A percentile compares a stretch with the other conserved stretches of the same genome.
Evolutionary conservation across 2,329 filamentous ascomycete species (phyloP).

Genomic region (Fusarium sp.): DNA sequence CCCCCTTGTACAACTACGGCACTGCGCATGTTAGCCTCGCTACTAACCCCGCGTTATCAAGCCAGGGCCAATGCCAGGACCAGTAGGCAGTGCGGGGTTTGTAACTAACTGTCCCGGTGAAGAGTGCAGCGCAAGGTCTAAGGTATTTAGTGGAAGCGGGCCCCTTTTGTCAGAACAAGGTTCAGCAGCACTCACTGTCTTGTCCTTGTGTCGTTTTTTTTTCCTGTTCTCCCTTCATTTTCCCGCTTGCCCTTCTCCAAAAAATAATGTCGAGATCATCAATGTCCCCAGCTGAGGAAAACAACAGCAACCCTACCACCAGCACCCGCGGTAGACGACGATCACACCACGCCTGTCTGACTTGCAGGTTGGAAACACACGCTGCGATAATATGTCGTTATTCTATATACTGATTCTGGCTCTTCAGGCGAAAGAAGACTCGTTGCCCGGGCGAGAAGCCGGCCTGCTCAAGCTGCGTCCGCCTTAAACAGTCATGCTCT

Average conservation of each 20-base stretch:
- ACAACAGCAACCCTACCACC: slow-evolving; percentile 30
- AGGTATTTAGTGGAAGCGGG: slow-evolving; percentile 46
- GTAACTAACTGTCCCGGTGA: slow-evolving; percentile 16
- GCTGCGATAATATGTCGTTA: not conserved
- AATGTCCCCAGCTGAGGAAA: slow-evolving; percentile 56
- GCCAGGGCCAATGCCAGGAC: slow-evolving; percentile 5
- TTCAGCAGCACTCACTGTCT: slow-evolving; percentile 14
- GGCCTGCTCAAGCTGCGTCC: slow-evolving; percentile 65
- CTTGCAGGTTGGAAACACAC: slow-evolving; percentile 60
- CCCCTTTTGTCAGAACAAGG: slow-evolving; percentile 38
- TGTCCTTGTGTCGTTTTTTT: slow-evolving; percentile 3
- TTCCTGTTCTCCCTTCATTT: not conserved
- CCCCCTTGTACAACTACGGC: slow-evolving; percentile 25
- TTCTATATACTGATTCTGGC: slow-evolving; percentile 2
- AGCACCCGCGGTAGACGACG: slow-evolving; percentile 55
- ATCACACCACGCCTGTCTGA: slow-evolving; percentile 62
- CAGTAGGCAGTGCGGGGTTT: slow-evolving; percentile 44
- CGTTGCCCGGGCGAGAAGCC: slow-evolving; percentile 68
- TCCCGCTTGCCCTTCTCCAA: not conserved
- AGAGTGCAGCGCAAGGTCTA: not conserved
- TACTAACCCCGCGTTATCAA: slow-evolving; percentile 43
- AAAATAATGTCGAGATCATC: slow-evolving; percentile 28
- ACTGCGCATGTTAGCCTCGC: slow-evolving; percentile 6
- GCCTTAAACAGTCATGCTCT: slow-evolving; percentile 64
- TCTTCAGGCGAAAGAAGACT: slow-evolving; percentile 63